phyloP scores from a whole-genome alignment of 208 protist genomes.

The Endotrypanum monterogeii region DNA sequence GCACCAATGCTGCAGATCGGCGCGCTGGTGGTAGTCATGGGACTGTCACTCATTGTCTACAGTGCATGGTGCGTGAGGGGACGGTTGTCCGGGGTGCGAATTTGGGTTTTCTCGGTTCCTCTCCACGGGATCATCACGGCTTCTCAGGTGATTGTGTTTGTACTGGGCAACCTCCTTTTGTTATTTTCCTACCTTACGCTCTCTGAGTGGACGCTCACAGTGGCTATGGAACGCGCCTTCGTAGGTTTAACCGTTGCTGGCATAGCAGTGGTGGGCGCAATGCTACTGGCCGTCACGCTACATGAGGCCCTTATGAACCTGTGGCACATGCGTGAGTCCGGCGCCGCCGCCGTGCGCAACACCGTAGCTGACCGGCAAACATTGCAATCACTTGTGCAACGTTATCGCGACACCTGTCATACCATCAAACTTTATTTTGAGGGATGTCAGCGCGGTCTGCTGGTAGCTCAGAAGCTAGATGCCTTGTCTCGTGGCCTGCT shows the following conservation, averaged over 20 bases:
- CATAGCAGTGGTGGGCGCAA: slow-evolving; percentile 11
- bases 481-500: slow-evolving; percentile 2
- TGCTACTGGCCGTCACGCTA: slow-evolving; percentile 11
- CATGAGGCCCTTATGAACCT: slow-evolving; percentile 8
- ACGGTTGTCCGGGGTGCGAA: neutral
- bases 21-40: slow-evolving; percentile 17
- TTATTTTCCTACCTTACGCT: slow-evolving; percentile 23
- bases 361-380: slow-evolving; percentile 2
- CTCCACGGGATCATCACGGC: slow-evolving; percentile 17
- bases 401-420: slow-evolving; percentile 16
- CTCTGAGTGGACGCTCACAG: neutral
- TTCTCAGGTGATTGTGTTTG: slow-evolving; percentile 9
- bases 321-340: neutral
- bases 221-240: neutral
- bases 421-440: slow-evolving; percentile 21
- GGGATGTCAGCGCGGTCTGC: slow-evolving; percentile 27
- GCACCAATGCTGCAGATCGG: slow-evolving; percentile 24
- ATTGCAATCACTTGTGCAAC: slow-evolving; percentile 18
- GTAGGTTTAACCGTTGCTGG: slow-evolving; percentile 11
- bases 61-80: slow-evolving; percentile 14
- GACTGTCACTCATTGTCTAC: slow-evolving; percentile 6
- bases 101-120: neutral
- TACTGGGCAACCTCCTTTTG: slow-evolving; percentile 24
- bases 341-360: neutral
- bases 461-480: slow-evolving; percentile 25